A percentile compares a stretch with the other conserved stretches of the same genome.
These are phyloP conservation scores for Hanseniaspora hatyaiensis DNA, from an alignment of 805 yeast species.

Conservation along the genomic window DNA sequence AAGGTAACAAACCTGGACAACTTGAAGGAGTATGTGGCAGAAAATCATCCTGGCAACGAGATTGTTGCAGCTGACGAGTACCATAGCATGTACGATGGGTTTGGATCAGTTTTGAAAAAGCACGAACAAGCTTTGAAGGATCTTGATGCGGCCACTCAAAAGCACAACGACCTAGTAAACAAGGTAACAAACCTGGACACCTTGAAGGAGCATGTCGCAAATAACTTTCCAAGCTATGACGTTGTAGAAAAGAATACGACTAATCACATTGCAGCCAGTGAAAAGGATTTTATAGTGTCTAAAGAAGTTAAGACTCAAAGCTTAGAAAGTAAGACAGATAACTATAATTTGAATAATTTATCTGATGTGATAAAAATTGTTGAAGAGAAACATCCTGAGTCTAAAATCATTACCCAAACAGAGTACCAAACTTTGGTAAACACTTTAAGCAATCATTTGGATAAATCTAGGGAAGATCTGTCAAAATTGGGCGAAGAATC, in stretches of 20 bases:
- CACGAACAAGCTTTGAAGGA: background rate
- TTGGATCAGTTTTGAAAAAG: background rate
- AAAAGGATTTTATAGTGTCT: no score
- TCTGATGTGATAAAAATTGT: background rate
- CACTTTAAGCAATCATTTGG: background rate
- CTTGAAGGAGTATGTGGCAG: background rate
- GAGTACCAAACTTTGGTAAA: background rate
- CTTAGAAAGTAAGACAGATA: no score
- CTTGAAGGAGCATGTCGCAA: background rate
- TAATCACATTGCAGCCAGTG: no score
- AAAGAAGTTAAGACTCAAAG: no score
- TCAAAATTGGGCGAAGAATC: background rate
- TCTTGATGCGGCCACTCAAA: slow-evolving; percentile 8
- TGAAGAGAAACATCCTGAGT: slow-evolving; percentile 4
- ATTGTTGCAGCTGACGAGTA: background rate
- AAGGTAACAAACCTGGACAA: no score
- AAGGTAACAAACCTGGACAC: no score
- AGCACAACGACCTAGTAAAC: background rate
- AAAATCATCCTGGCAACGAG: background rate
- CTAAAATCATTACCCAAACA: background rate
- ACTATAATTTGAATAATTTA: background rate
- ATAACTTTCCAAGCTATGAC: background rate
- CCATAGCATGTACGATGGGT: background rate
- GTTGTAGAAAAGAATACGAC: no score
- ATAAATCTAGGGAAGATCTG: background rate